Conservation (phyloP, 345 rosid genomes). For the Heritiera littoralis region DNA sequence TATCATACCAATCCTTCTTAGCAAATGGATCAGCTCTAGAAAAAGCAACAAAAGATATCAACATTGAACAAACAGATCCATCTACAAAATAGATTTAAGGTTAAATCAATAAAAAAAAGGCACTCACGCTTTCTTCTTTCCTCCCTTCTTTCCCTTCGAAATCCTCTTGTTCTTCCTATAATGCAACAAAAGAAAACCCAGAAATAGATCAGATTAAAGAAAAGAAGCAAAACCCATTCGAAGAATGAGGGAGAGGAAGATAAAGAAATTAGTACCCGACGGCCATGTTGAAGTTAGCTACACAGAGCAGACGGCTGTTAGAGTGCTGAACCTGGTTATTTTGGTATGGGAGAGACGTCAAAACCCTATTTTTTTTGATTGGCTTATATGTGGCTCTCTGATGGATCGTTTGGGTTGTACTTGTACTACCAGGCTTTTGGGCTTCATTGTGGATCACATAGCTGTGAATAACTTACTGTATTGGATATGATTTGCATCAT, state of each 20-base stretch:
- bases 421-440: neutral
- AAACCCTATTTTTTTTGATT: conserved; percentile 27
- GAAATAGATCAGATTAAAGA: neutral
- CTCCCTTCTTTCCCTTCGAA: conserved; percentile 96
- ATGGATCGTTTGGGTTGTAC: neutral
- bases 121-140: conserved; percentile 93
- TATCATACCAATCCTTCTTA: conserved; percentile 97
- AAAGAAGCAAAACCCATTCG: neutral
- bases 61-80: neutral
- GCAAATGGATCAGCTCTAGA: conserved; percentile 85
- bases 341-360: neutral
- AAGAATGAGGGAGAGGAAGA: neutral
- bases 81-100: neutral
- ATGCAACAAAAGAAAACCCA: conserved; percentile 1
- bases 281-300: conserved; percentile 22
- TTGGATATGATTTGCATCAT: no score
- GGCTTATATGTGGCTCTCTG: neutral
- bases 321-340: neutral
- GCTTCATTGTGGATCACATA: neutral
- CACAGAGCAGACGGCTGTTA: conserved; percentile 16
- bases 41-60: neutral
- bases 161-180: conserved; percentile 92
- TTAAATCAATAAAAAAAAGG: neutral
- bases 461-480: no score
- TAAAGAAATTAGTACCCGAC: conserved; percentile 17